phyloP scores from a whole-genome alignment of 441 rosid species.

The Eutrema salsugineum region DNA sequence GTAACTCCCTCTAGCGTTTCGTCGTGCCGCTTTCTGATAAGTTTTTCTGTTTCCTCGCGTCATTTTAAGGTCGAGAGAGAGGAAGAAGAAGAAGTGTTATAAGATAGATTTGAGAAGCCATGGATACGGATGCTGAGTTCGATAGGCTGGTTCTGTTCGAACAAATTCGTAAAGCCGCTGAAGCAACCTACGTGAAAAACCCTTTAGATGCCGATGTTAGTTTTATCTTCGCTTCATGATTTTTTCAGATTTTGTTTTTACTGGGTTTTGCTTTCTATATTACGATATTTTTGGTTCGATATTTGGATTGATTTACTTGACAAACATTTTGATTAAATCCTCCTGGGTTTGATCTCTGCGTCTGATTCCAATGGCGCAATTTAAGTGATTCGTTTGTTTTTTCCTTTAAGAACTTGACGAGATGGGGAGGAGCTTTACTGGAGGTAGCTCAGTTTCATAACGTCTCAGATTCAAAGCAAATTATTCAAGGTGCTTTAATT shows the following conservation, averaged over 20 bases:
- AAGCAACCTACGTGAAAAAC: conserved; percentile 50
- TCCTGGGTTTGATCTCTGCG: neutral
- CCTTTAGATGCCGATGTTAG: conserved; percentile 80
- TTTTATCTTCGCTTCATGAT: neutral
- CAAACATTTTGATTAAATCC: neutral
- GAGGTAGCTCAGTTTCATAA: conserved; percentile 88
- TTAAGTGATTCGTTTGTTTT: neutral
- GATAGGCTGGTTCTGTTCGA: conserved; percentile 72
- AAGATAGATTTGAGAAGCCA: conserved; percentile 29
- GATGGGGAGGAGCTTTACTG: conserved; percentile 84
- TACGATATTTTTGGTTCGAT: neutral
- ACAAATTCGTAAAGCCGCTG: conserved; percentile 72
- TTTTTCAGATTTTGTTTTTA: conserved; percentile 7
- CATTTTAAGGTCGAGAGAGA: neutral
- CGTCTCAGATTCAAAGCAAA: conserved; percentile 56
- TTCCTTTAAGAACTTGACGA: conserved; percentile 58
- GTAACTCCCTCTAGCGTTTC: neutral
- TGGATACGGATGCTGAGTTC: conserved; percentile 69
- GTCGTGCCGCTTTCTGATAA: neutral
- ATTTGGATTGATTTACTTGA: neutral
- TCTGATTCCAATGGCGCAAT: neutral
- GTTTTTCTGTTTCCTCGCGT: neutral
- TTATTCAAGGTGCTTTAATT: conserved; percentile 56
- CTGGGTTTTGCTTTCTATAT: neutral
- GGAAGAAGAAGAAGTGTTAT: neutral